Evolutionary conservation across 2,329 filamentous ascomycete genomes (phyloP), one percentile per base, ranked within the genome.

Genomic region (Tolypocladium tundrense): DNA sequence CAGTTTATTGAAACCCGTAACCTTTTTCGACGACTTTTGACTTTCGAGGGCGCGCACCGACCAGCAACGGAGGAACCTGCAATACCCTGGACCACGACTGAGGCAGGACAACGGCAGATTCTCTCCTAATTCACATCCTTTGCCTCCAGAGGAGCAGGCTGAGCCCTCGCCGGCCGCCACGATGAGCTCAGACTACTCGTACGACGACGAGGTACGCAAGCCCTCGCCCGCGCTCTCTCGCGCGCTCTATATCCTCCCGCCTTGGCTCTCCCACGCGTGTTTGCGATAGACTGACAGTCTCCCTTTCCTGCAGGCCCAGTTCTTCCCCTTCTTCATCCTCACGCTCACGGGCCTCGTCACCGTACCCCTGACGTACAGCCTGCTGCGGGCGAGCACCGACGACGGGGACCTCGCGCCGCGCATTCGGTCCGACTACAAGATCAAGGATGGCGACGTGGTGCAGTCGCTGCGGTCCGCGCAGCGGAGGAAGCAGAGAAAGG

Each of bases 261-360:
- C 27, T 31, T 31, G 27, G 27, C 27, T 31, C 27, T 31, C 27
- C 4, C 27, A 6, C 48, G 11, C 51, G 16, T 54, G 35, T 27
- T 41, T 11, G 27, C 54, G 24, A 31, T 56, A 56, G 19, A 35
- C 59, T 62, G 57, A 61, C 50, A 19, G 3, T 19, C 11, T 6
- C 1, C 16, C 31, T 13, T 40, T 35, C 48, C 19, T 39, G 24
- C 60, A 94, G 84, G 92, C 91, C 67, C 90, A 97, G 83, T 97
- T 97, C 80, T 99, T 97, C 81, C 94, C 95, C 65, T 96, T 96
- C 83, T 99, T 99, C 80, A 88, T 97, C 76, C 86, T 97, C 71
- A 97, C 92, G 50, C 82, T 97, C 68, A 86, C 88, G 62, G 86
- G 87, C 69, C 85, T 99, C 65, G 83, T 97, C 74, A 97, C 94